Percentiles rank a stretch among this genome's conserved stretches.
phyloP scores from a whole-genome alignment of 2,329 filamentous ascomycete genomes.

The Boeremia lycopersici region DNA sequence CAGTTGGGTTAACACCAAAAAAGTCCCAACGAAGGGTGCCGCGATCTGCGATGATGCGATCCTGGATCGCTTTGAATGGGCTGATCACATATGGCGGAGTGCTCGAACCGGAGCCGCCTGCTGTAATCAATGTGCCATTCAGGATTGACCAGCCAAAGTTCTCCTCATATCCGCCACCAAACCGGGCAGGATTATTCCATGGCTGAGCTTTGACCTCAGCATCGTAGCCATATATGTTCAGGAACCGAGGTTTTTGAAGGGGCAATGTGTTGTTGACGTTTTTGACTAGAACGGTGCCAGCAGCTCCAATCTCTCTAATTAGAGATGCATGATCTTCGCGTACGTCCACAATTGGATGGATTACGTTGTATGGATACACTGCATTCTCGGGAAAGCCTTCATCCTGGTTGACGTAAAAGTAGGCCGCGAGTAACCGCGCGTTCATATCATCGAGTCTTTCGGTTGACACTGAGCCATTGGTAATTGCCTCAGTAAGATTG shows the following conservation, averaged over 20 bases:
- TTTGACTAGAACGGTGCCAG: slow-evolving; percentile 53
- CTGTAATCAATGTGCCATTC: slow-evolving; percentile 52
- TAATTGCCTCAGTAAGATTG: slow-evolving; percentile 39
- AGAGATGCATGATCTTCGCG: slow-evolving; percentile 49
- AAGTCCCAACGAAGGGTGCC: slow-evolving; percentile 47
- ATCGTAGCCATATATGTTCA: slow-evolving; percentile 50
- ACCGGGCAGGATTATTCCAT: slow-evolving; percentile 47
- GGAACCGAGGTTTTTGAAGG: slow-evolving; percentile 51
- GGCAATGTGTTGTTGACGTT: slow-evolving; percentile 49
- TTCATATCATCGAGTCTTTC: slow-evolving; percentile 42
- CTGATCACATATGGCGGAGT: slow-evolving; percentile 49
- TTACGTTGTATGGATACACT: slow-evolving; percentile 29
- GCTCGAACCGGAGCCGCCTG: slow-evolving; percentile 49
- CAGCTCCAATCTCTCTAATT: slow-evolving; percentile 50
- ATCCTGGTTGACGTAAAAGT: slow-evolving; percentile 47
- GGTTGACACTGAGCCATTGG: slow-evolving; percentile 32
- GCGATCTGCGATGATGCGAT: slow-evolving; percentile 35
- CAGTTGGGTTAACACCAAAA: slow-evolving; percentile 35
- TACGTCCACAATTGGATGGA: slow-evolving; percentile 54
- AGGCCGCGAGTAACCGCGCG: slow-evolving; percentile 34
- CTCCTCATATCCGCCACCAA: slow-evolving; percentile 48
- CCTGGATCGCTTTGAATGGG: slow-evolving; percentile 49
- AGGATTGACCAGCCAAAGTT: slow-evolving; percentile 43
- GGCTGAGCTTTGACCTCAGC: slow-evolving; percentile 43
- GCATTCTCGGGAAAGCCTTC: slow-evolving; percentile 39